phyloP scores from a whole-genome alignment of 495 filamentous ascomycete species.

The Hypoxylon lenormandii region DNA sequence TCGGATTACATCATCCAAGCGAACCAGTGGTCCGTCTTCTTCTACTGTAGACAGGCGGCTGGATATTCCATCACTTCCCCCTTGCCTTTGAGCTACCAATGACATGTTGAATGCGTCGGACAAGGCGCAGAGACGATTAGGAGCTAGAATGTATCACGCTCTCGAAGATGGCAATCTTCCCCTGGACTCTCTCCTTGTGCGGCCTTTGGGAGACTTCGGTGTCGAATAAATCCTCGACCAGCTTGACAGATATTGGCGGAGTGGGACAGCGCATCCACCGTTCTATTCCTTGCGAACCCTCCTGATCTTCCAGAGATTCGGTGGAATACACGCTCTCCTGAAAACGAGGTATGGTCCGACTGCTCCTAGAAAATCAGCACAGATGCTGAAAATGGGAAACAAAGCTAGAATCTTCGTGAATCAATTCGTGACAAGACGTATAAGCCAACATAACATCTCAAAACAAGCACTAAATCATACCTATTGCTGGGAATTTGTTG shows the following conservation, averaged over 20 bases:
- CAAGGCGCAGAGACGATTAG: not conserved
- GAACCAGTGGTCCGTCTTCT: not conserved
- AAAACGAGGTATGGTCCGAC: conserved; percentile 25
- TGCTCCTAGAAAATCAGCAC: conserved; percentile 20
- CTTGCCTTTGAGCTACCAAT: not conserved
- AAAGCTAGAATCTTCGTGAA: not conserved
- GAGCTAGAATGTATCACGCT: conserved; percentile 17
- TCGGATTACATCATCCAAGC: conserved; percentile 5
- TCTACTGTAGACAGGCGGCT: not conserved
- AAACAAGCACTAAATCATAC: conserved; percentile 19
- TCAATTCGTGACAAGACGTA: not conserved
- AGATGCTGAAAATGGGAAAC: not conserved
- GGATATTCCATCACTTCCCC: not conserved
- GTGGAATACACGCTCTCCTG: conserved; percentile 43
- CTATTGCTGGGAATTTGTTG: conserved; percentile 30
- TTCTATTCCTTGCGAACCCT: conserved; percentile 33
- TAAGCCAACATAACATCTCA: conserved; percentile 6
- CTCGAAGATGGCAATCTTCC: conserved; percentile 19
- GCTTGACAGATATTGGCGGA: conserved; percentile 26
- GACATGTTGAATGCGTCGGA: not conserved
- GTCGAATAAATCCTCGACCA: conserved; percentile 14
- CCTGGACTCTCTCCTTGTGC: conserved; percentile 11
- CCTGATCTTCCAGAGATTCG: conserved; percentile 33
- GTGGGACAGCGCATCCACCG: conserved; percentile 43
- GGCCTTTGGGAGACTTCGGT: not conserved